Evolutionary conservation across 257 asterid genomes (phyloP).

Genomic region (Echites panduratus): DNA sequence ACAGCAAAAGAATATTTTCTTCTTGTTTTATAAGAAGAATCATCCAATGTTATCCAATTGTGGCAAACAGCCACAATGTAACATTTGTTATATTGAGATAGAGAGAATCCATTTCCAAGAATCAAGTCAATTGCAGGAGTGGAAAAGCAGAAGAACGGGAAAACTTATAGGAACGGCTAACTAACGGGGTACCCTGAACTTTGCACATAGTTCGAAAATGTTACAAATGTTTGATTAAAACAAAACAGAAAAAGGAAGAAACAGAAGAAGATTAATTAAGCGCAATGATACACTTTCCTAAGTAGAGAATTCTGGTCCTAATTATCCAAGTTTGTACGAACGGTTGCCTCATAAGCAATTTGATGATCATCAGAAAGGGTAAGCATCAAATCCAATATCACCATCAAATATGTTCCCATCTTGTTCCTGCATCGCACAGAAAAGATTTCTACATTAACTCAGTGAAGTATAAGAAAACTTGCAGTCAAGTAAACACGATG

Average conservation of each 20-base stretch:
- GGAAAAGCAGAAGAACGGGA: too few species aligned
- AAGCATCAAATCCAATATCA: conserved; percentile 48
- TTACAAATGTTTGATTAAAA: neutral
- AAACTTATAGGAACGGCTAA: neutral
- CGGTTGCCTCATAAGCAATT: conserved; percentile 16
- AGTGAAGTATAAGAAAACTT: too few species aligned
- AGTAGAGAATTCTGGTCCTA: conserved; percentile 11
- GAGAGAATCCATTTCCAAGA: neutral
- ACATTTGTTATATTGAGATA: neutral
- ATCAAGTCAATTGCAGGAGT: too few species aligned
- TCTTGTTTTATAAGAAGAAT: too few species aligned
- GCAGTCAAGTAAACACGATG: neutral
- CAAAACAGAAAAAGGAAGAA: neutral
- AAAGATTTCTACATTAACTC: neutral
- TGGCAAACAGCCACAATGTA: neutral
- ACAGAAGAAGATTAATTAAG: conserved; percentile 21
- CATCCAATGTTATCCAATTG: too few species aligned
- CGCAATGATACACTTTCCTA: conserved; percentile 38
- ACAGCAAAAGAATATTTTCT: too few species aligned
- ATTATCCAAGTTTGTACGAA: conserved; percentile 17
- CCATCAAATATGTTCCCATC: conserved; percentile 43
- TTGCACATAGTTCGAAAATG: conserved; percentile 1
- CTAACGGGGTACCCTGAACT: neutral
- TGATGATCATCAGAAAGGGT: conserved; percentile 44
- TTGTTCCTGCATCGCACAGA: conserved; percentile 51